Conservation (phyloP, 2,329 filamentous ascomycete genomes). For the Hansfordia pulvinata region DNA sequence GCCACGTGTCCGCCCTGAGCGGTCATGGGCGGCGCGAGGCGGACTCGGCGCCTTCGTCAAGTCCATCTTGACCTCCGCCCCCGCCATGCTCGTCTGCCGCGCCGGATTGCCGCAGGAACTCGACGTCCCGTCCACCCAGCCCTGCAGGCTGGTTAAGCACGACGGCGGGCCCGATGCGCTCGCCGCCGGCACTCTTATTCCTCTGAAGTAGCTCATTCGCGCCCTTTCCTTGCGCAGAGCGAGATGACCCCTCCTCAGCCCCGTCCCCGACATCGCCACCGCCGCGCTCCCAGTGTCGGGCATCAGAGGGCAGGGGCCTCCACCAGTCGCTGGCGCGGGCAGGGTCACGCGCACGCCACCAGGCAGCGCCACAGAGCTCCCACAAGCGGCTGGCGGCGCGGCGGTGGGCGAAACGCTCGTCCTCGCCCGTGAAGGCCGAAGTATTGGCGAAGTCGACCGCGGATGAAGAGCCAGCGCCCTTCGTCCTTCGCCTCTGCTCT, state of each 20-base stretch:
- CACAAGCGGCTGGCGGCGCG: slow-evolving; percentile 64
- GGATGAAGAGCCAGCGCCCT: too few species aligned
- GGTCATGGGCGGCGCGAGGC: too few species aligned
- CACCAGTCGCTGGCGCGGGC: slow-evolving; percentile 51
- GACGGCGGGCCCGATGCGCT: slow-evolving; percentile 23
- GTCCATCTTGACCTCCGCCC: slow-evolving; percentile 1
- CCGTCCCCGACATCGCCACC: slow-evolving; percentile 3
- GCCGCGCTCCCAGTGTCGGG: slow-evolving; percentile 50
- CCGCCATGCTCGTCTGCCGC: slow-evolving; percentile 3
- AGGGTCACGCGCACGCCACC: too few species aligned
- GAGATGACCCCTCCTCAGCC: too few species aligned
- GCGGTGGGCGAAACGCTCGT: slow-evolving; percentile 72
- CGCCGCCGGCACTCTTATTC: slow-evolving; percentile 15
- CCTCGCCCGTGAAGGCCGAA: slow-evolving; percentile 61
- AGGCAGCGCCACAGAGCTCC: slow-evolving; percentile 64
- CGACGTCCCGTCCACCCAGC: slow-evolving; percentile 19
- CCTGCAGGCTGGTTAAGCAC: slow-evolving; percentile 30
- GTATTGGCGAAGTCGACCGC: slow-evolving; percentile 55
- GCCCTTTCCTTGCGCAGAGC: too few species aligned
- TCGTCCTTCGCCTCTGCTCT: too few species aligned
- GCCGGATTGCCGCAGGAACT: slow-evolving; percentile 11
- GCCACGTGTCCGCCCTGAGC: too few species aligned
- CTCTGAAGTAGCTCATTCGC: slow-evolving; percentile 8
- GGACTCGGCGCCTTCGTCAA: too few species aligned
- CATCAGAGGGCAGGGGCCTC: slow-evolving; percentile 48